Conservation (phyloP, 306 rosid species). For the Ochetophila trinervis region DNA sequence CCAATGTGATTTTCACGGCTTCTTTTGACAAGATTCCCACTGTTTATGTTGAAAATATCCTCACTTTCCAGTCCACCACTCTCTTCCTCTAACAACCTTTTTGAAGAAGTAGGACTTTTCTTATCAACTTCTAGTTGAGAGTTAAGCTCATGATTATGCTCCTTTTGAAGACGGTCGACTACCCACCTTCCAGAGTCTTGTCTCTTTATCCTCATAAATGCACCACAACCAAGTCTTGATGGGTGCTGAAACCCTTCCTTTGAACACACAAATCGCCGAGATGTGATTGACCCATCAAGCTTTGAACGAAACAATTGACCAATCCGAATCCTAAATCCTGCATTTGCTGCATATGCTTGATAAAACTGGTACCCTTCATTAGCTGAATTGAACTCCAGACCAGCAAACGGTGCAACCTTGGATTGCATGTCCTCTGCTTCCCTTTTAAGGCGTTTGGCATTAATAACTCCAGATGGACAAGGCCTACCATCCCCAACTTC, state of each 20-base stretch:
- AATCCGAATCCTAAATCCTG: slow-evolving; percentile 77
- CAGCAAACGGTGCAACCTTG: slow-evolving; percentile 56
- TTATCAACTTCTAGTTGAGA: slow-evolving; percentile 41
- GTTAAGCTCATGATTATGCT: slow-evolving; percentile 77
- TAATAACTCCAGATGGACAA: slow-evolving; percentile 54
- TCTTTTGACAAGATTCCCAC: slow-evolving; percentile 45
- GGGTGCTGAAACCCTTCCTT: slow-evolving; percentile 98
- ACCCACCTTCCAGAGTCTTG: slow-evolving; percentile 83
- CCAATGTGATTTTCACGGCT: slow-evolving; percentile 72
- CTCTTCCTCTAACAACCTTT: slow-evolving; percentile 59
- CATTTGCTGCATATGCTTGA: slow-evolving; percentile 62
- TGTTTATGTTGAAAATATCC: slow-evolving; percentile 55
- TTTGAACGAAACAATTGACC: slow-evolving; percentile 95
- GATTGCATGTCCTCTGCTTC: slow-evolving; percentile 51
- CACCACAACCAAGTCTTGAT: slow-evolving; percentile 91
- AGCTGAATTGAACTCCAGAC: slow-evolving; percentile 79
- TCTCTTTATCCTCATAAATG: slow-evolving; percentile 85
- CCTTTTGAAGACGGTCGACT: slow-evolving; percentile 78
- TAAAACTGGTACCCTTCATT: slow-evolving; percentile 85
- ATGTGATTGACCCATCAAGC: slow-evolving; percentile 72
- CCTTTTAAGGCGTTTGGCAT: slow-evolving; percentile 54
- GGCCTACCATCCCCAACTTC: slow-evolving; percentile 42
- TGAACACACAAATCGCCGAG: slow-evolving; percentile 91
- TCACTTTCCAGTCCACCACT: slow-evolving; percentile 53
- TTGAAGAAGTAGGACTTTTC: slow-evolving; percentile 46